These are phyloP conservation scores for Emericellopsis cladophorae DNA, from an alignment of 2,329 filamentous ascomycete genomes.

Conservation along the genomic window DNA sequence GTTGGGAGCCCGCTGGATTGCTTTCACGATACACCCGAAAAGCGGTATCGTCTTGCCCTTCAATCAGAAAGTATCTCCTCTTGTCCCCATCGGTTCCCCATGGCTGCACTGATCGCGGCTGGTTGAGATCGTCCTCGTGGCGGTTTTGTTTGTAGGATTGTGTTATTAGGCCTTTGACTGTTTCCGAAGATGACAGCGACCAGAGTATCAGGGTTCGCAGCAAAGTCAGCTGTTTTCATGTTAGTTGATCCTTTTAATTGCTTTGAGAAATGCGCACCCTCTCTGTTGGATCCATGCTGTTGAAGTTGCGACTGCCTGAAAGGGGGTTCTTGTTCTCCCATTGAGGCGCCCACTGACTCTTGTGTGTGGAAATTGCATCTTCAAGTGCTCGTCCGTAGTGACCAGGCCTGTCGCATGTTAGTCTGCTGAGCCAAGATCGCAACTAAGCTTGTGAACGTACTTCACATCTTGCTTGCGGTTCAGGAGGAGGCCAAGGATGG, in stretches of 20 bases:
- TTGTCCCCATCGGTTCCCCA: conserved; percentile 88
- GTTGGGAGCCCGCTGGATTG: conserved; percentile 62
- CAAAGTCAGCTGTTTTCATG: conserved; percentile 54
- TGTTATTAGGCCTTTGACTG: conserved; percentile 68
- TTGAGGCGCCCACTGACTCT: conserved; percentile 72
- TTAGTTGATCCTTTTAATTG: background rate
- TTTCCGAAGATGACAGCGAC: conserved; percentile 80
- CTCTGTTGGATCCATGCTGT: conserved; percentile 68
- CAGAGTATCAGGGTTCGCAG: conserved; percentile 76
- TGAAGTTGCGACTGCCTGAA: conserved; percentile 67
- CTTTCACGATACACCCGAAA: conserved; percentile 93
- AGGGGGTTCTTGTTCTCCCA: conserved; percentile 82
- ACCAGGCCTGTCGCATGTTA: conserved; percentile 50
- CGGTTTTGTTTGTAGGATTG: conserved; percentile 80
- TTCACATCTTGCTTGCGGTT: conserved; percentile 99
- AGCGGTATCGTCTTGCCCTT: conserved; percentile 85
- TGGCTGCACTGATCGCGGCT: conserved; percentile 77
- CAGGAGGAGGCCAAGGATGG: conserved; percentile 72
- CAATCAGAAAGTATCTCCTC: conserved; percentile 84
- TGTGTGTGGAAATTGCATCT: conserved; percentile 77
- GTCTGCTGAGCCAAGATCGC: background rate
- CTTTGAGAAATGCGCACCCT: conserved; percentile 44
- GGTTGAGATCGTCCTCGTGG: conserved; percentile 68
- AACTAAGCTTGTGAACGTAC: conserved; percentile 40
- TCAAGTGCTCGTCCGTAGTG: conserved; percentile 91